phyloP scores from a whole-genome alignment of 2,329 filamentous ascomycete genomes.

The Aureobasidium leucospermi region DNA sequence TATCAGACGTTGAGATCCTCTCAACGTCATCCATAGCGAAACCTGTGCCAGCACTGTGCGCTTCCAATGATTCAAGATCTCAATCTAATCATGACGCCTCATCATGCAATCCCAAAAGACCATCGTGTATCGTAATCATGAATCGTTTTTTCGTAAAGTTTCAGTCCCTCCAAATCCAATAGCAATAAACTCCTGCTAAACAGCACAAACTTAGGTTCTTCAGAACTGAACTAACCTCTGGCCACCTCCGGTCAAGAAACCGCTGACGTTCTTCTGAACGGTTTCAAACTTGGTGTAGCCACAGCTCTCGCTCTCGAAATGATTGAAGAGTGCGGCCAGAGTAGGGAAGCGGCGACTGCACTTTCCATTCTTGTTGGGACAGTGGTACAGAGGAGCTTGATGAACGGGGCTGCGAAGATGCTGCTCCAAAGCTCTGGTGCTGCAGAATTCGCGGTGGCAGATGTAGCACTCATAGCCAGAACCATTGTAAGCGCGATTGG shows the following conservation, averaged over 20 bases:
- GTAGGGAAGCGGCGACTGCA: constrained; percentile 30
- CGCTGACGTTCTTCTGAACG: constrained; percentile 27
- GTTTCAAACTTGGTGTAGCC: constrained; percentile 33
- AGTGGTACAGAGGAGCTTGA: constrained; percentile 32
- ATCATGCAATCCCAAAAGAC: too few relatives aligned
- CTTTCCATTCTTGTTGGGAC: constrained; percentile 27
- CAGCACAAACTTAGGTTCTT: not conserved
- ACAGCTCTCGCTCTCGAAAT: constrained; percentile 41
- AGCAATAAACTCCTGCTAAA: too few relatives aligned
- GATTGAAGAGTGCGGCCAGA: constrained; percentile 37
- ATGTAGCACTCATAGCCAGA: constrained; percentile 46
- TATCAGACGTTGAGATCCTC: too few relatives aligned
- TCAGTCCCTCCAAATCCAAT: too few relatives aligned
- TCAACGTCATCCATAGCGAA: too few relatives aligned
- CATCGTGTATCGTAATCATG: too few relatives aligned
- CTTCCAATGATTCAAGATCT: too few relatives aligned
- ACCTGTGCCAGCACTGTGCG: too few relatives aligned
- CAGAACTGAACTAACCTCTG: constrained; percentile 17
- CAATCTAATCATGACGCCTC: too few relatives aligned
- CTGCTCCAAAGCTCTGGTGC: not conserved
- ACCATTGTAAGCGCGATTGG: constrained; percentile 38
- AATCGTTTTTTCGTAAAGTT: too few relatives aligned
- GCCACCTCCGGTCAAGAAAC: constrained; percentile 13
- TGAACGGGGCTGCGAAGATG: not conserved
- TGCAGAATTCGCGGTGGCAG: constrained; percentile 41